These are phyloP conservation scores for Yueomyces sinensis DNA, from an alignment of 805 yeast species.

Conservation along the genomic window DNA sequence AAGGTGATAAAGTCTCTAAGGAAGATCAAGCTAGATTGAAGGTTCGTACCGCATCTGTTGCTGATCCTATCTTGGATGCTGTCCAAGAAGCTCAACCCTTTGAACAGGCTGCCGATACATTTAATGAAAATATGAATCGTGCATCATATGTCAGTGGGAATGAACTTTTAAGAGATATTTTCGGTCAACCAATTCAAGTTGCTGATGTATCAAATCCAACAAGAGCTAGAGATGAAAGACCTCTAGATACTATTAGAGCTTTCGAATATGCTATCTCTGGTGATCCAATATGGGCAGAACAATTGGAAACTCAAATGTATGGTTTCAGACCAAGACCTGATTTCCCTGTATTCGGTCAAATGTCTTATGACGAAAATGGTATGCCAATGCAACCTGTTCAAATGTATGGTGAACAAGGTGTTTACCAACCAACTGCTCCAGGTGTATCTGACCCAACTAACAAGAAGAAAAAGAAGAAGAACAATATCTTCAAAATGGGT, in stretches of 20 bases:
- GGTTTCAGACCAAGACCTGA: constrained; percentile 81
- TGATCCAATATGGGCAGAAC: constrained; percentile 65
- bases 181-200: constrained; percentile 65
- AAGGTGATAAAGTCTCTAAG: constrained; percentile 29
- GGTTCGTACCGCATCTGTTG: constrained; percentile 54
- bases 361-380: constrained; percentile 11
- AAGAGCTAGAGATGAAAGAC: constrained; percentile 87
- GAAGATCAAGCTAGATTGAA: constrained; percentile 44
- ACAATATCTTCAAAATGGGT: constrained; percentile 63
- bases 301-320: constrained; percentile 59
- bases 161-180: constrained; percentile 50
- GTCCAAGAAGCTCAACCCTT: constrained; percentile 95
- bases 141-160: constrained; percentile 27
- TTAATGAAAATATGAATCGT: constrained; percentile 24
- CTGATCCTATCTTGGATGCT: constrained; percentile 87
- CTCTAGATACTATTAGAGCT: constrained; percentile 86
- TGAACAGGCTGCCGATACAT: constrained; percentile 40
- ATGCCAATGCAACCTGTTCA: constrained; percentile 14
- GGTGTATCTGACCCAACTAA: constrained; percentile 18
- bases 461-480: constrained; percentile 56
- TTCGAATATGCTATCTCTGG: constrained; percentile 85
- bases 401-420: constrained; percentile 37
- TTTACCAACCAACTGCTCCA: constrained; percentile 41
- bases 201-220: constrained; percentile 92
- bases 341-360: constrained; percentile 30